These are phyloP conservation scores for Pyrus pyrifolia DNA, from an alignment of 306 rosid genomes.

Conservation along the genomic window DNA sequence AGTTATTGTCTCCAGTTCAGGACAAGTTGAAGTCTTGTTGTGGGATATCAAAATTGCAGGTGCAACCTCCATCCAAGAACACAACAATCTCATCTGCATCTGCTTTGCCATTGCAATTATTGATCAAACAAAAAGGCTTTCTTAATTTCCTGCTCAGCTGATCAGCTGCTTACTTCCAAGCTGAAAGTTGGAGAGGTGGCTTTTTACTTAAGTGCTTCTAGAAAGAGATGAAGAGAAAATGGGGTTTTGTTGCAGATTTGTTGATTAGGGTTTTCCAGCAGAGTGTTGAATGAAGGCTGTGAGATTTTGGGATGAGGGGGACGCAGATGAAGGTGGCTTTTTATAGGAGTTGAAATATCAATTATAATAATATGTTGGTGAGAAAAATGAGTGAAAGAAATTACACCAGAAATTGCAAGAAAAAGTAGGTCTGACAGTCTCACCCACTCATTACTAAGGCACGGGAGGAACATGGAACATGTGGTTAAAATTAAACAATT, in stretches of 20 bases:
- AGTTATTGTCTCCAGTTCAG: conserved; percentile 44
- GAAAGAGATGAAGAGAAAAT: not conserved
- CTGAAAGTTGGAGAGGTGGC: not conserved
- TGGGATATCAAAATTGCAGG: conserved; percentile 39
- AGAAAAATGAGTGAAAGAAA: not conserved
- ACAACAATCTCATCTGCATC: conserved; percentile 25
- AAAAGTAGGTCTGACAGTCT: not conserved
- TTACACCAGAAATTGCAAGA: not conserved
- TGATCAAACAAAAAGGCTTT: not conserved
- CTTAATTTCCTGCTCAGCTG: not conserved
- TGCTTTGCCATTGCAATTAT: conserved; percentile 32
- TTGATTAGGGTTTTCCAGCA: not conserved
- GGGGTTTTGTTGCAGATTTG: not conserved
- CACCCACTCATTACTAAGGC: not conserved
- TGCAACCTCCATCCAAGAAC: conserved; percentile 40
- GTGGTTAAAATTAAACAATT: not conserved
- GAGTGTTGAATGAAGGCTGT: not conserved
- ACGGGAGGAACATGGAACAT: conserved; percentile 2
- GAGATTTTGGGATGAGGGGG: not conserved
- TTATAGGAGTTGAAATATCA: not conserved
- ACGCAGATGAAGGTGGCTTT: not conserved
- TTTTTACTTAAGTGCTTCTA: not conserved
- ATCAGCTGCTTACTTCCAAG: not conserved
- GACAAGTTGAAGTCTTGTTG: conserved; percentile 31
- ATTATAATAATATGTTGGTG: not conserved